Base-by-base conservation (phyloP, 2,329 filamentous ascomycete genomes). In the Fusarium sp. region DNA sequence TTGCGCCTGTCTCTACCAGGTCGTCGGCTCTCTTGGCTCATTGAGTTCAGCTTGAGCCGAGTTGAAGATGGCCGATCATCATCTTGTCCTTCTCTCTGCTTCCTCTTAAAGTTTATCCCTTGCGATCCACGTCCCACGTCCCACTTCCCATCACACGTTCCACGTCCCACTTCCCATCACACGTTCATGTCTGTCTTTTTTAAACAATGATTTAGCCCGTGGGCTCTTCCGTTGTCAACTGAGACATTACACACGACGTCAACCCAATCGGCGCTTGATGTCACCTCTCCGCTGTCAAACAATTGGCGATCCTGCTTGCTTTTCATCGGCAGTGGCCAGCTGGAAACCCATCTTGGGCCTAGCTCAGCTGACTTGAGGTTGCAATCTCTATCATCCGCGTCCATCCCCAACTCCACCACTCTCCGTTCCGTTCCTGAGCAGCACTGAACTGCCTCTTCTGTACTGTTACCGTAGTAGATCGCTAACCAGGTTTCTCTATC, bases 51-150 rank as follows among this genome's bases (percentile, higher is more conserved):
- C 62, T 65, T 63, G 63, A 61, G 63, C 66, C 68, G 42, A 59
- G 44, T 66, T 68, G 67, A 52, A 62, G 10, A 32, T 52, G 28
- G 72, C 55, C 59, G 74, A 78, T 68, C 72, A 55, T 65, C 69
- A 67, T 59, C 51, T 70, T 64, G 41, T 63, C 36, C 20, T 61
- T 54, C 62, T 61, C 41, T 70, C 42, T 67, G 34, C 52, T 59
- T 42, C 42, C 39, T 50, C 42, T 78, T 81, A 79, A 78, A 64
- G 54, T 36, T 79, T 80, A 65, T 79, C 78, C 78, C 74, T 66
- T 61, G 44, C 62, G 48, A 48, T 84, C 87, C 87, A 86, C 80
- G 87, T 87, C 83, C 84, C 83, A 84, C 86, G 87, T 87, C 83
- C 84, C 26, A 26, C 26, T 45, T 65, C 26, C 38, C 39, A 45